Conservation (phyloP, 106 monocot species). For the Acorus gramineus region DNA sequence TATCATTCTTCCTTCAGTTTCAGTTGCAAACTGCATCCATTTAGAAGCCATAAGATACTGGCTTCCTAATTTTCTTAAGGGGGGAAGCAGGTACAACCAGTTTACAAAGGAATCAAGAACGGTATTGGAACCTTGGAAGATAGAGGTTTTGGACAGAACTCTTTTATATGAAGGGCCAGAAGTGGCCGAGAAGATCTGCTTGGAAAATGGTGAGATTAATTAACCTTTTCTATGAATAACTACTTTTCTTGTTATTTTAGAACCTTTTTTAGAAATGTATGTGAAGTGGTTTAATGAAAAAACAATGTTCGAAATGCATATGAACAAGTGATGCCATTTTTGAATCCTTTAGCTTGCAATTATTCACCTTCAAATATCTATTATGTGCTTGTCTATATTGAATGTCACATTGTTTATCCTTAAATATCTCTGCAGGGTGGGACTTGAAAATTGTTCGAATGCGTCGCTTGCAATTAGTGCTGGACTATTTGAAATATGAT, state of each 20-base stretch:
- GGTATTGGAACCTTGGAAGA: slow-evolving; percentile 51
- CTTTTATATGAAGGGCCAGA: slow-evolving; percentile 69
- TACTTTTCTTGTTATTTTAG: too few relatives aligned
- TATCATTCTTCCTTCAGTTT: slow-evolving; percentile 77
- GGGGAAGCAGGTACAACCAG: slow-evolving; percentile 10
- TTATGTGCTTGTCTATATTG: neutral
- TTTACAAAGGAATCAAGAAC: slow-evolving; percentile 15
- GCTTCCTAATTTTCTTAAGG: slow-evolving; percentile 21
- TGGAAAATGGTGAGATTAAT: slow-evolving; percentile 57
- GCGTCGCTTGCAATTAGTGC: slow-evolving; percentile 63
- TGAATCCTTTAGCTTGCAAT: too few relatives aligned
- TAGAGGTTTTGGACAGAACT: slow-evolving; percentile 69
- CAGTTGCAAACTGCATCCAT: slow-evolving; percentile 21
- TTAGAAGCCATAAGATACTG: slow-evolving; percentile 26
- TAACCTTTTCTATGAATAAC: neutral
- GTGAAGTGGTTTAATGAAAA: too few relatives aligned
- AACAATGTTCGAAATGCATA: too few relatives aligned
- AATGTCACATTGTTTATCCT: neutral
- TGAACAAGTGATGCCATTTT: too few relatives aligned
- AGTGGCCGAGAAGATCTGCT: slow-evolving; percentile 57
- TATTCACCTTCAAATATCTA: neutral
- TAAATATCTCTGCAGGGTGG: slow-evolving; percentile 61
- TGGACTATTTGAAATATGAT: slow-evolving; percentile 61
- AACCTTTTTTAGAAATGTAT: too few relatives aligned
- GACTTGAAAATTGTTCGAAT: slow-evolving; percentile 59